These are phyloP conservation scores for Psophocarpus tetragonolobus DNA, from an alignment of 306 rosid genomes.

Conservation along the genomic window DNA sequence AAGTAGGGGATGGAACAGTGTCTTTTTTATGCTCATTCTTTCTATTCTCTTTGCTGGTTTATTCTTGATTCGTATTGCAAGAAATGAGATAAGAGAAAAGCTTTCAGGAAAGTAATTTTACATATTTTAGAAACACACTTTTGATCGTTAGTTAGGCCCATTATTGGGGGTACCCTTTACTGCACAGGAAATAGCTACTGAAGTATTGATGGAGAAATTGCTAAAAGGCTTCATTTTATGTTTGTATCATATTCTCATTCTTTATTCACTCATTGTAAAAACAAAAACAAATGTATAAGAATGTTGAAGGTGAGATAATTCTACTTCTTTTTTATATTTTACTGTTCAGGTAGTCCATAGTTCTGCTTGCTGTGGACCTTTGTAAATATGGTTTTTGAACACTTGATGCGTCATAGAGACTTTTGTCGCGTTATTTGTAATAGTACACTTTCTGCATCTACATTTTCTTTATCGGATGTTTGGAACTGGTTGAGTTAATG, in stretches of 20 bases:
- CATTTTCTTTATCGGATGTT: neutral
- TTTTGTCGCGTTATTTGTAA: neutral
- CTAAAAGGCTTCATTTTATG: conserved; percentile 20
- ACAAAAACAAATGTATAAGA: neutral
- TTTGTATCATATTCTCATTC: conserved; percentile 32
- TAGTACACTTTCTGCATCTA: neutral
- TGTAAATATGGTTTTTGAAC: neutral
- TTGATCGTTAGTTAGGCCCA: conserved; percentile 14
- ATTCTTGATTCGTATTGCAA: conserved; percentile 61
- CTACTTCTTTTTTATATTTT: neutral
- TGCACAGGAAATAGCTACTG: conserved; percentile 16
- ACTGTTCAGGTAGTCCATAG: neutral
- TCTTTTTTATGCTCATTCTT: conserved; percentile 74
- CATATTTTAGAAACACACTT: conserved; percentile 15
- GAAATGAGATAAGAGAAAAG: conserved; percentile 66
- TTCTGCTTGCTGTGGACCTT: neutral
- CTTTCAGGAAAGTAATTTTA: conserved; percentile 53
- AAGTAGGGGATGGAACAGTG: conserved; percentile 79
- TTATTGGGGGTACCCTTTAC: conserved; percentile 3
- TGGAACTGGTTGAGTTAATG: neutral
- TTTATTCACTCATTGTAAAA: neutral
- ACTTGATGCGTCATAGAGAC: no score
- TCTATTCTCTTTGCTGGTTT: conserved; percentile 64
- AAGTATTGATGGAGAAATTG: conserved; percentile 21
- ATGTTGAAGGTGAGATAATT: conserved; percentile 3